phyloP scores from a whole-genome alignment of 2,329 filamentous ascomycete species.

The Shiraia sp. region DNA sequence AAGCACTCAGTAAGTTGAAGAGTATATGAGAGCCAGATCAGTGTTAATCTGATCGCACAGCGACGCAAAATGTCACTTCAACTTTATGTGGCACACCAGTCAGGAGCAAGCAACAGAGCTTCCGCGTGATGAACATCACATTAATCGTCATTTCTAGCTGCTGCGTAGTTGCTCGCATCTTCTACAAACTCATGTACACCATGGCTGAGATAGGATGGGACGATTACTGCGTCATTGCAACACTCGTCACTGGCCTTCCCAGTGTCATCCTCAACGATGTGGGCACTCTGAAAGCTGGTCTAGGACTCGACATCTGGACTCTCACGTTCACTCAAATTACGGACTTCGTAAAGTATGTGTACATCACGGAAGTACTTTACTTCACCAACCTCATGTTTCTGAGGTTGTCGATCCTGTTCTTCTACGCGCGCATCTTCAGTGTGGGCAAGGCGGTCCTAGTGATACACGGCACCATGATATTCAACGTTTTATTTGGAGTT shows the following conservation, averaged over 20 bases:
- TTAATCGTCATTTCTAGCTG: conserved; percentile 42
- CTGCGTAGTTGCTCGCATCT: conserved; percentile 41
- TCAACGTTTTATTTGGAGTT: conserved; percentile 28
- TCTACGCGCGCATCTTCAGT: conserved; percentile 36
- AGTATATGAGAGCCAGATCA: no score
- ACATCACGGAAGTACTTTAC: conserved; percentile 40
- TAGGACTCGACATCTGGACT: conserved; percentile 59
- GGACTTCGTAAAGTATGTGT: conserved; percentile 44
- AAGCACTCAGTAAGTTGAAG: no score
- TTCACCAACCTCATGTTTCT: conserved; percentile 33
- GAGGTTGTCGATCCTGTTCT: conserved; percentile 34
- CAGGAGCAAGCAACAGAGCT: conserved; percentile 37
- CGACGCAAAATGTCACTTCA: conserved; percentile 49
- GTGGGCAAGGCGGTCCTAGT: conserved; percentile 14
- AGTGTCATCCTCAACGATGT: conserved; percentile 30
- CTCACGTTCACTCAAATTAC: conserved; percentile 49
- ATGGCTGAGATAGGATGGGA: conserved; percentile 44
- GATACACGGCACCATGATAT: conserved; percentile 23
- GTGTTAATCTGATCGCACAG: conserved; percentile 16
- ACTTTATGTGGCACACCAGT: conserved; percentile 46
- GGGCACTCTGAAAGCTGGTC: conserved; percentile 38
- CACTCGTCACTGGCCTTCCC: conserved; percentile 26
- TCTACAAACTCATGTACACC: conserved; percentile 44
- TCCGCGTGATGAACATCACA: conserved; percentile 40
- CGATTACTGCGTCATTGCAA: conserved; percentile 37